Base-by-base conservation (phyloP, 2,329 filamentous ascomycete genomes). In the Penicillium expansum region DNA sequence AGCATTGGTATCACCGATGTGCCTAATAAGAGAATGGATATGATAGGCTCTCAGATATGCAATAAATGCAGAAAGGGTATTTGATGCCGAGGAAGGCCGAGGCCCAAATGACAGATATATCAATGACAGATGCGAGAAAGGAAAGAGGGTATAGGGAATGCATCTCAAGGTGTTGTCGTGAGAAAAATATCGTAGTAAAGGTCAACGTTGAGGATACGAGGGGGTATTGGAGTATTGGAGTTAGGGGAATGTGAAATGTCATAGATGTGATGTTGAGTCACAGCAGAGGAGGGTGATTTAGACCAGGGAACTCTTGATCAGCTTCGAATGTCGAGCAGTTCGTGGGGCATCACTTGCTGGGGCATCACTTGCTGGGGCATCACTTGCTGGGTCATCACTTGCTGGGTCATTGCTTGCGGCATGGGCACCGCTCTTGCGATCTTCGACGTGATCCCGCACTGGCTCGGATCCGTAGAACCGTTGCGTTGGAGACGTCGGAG, bases 381-480 rank as follows among this genome's bases (percentile, higher is more conserved):
- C 49, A 30, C 33, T 39, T n/a, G n/a, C n/a, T 29, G 20, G 14
- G 30, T 10, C 30, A 54, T 32, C 49, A 30, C 33, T 39, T 44
- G 33, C 29, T 48, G 30, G 16, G 43, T 14, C 16, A 24, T 4
- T 20, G 48, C 1, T 18, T 35, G 35, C 6, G 33, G 22, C 0
- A 16, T 42, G 22, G 9, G 33, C 13, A 30, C 55, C 53, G 32
- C 55, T 64, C 37, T 41, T 59, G 9, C 58, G 53, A 45, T 63
- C 60, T 20, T 55, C 54, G 14, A 64, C 49, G 4, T 60, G 63
- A 16, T 59, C 60, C 20, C 59, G 59, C 22, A 58, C 37, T 18
- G 61, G 39, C 35, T 59, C 51, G 4, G 62, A 62, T 39, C 60
- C 53, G 16, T 66, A 66, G 30, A 65, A 66, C 7, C 64, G 62